A percentile compares a stretch with the other conserved stretches of the same genome.
phyloP scores from a whole-genome alignment of 208 protist genomes.

The Acanthamoeba sp. region DNA sequence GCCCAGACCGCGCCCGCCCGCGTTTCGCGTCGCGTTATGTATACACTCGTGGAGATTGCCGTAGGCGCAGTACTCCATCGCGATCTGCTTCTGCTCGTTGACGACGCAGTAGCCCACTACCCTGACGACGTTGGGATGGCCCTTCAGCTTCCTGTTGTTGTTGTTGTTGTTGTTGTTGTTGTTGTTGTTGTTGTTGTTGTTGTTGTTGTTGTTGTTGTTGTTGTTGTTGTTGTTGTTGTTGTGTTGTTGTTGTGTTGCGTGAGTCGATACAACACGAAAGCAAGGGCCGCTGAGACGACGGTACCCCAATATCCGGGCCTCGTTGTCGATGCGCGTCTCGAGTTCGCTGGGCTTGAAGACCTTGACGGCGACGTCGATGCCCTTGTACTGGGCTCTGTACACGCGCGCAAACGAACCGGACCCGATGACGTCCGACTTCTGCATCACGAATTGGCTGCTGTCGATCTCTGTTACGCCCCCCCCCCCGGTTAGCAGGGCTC shows the following conservation, averaged over 20 bases:
- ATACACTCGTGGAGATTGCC: slow-evolving; percentile 53
- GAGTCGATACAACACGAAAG: background rate
- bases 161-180: no score
- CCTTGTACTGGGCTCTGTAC: slow-evolving; percentile 1
- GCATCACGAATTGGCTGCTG: background rate
- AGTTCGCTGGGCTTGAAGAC: slow-evolving; percentile 47
- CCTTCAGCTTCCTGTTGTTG: background rate
- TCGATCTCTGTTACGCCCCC: background rate
- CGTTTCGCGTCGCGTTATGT: background rate
- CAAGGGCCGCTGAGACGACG: background rate
- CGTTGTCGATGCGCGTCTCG: slow-evolving; percentile 18
- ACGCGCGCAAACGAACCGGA: slow-evolving; percentile 50
- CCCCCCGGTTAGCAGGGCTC: no score
- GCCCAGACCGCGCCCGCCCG: background rate
- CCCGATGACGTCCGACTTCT: background rate
- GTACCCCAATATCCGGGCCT: slow-evolving; percentile 9
- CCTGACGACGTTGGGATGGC: background rate
- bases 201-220: no score
- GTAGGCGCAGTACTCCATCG: slow-evolving; percentile 62
- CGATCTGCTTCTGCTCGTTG: slow-evolving; percentile 43
- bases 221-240: no score
- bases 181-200: no score
- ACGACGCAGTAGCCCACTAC: slow-evolving; percentile 19
- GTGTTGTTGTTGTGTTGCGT: background rate
- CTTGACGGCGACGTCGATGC: slow-evolving; percentile 32